phyloP scores from a whole-genome alignment of 108 stramenopile genomes.

The Cyclostephanos tholiformis region DNA sequence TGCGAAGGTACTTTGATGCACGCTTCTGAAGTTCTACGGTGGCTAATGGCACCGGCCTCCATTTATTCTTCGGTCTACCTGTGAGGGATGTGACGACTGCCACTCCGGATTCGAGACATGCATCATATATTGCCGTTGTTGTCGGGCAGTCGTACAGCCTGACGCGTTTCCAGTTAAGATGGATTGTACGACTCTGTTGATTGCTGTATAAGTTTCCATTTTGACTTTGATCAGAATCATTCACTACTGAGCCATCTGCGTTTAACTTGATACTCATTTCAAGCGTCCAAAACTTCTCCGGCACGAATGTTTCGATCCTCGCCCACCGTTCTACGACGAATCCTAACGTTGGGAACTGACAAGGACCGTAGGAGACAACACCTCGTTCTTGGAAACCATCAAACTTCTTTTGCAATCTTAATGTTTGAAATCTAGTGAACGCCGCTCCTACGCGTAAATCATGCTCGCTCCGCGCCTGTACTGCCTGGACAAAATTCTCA shows the following conservation, averaged over 20 bases:
- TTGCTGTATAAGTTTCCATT: conserved; percentile 24
- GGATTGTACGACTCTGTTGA: conserved; percentile 48
- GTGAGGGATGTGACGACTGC: conserved; percentile 76
- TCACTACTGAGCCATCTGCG: conserved; percentile 44
- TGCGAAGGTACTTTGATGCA: conserved; percentile 84
- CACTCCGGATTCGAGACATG: conserved; percentile 81
- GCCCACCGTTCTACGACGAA: conserved; percentile 99
- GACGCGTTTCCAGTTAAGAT: conserved; percentile 87
- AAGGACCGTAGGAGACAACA: conserved; percentile 95
- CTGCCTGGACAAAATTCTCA: conserved; percentile 79
- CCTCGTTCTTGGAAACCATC: conserved; percentile 58
- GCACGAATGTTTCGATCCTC: conserved; percentile 88
- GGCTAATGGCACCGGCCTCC: conserved; percentile 92
- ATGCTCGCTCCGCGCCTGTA: conserved; percentile 90
- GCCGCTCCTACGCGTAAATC: conserved; percentile 94
- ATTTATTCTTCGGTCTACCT: conserved; percentile 84
- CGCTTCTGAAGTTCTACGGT: conserved; percentile 98
- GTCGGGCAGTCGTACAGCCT: conserved; percentile 87
- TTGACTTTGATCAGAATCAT: conserved; percentile 22
- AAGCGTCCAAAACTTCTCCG: conserved; percentile 94
- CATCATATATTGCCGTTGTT: conserved; percentile 78
- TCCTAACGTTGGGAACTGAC: conserved; percentile 99
- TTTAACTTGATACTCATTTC: conserved; percentile 65
- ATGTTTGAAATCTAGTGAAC: conserved; percentile 88
- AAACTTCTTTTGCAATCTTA: conserved; percentile 90